Conservation (phyloP, 2,329 filamentous ascomycete genomes). For the Nannizziopsis arthrosporioides region DNA sequence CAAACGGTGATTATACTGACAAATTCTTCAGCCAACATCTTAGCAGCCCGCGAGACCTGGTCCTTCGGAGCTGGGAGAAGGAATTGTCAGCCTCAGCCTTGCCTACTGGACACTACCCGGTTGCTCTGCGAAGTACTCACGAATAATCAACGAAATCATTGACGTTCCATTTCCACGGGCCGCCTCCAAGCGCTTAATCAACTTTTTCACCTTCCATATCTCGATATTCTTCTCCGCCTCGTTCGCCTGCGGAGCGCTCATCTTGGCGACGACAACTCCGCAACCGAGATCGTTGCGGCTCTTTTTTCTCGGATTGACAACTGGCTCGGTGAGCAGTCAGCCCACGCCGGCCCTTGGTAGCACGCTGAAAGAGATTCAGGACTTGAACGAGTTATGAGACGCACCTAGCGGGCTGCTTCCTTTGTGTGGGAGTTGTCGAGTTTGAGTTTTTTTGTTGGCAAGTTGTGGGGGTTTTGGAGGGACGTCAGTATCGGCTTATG, state of each 20-base stretch:
- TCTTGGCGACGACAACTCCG: constrained; percentile 42
- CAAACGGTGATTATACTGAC: constrained; percentile 42
- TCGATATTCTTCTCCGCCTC: constrained; percentile 97
- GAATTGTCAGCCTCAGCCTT: constrained; percentile 2
- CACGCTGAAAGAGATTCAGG: not conserved
- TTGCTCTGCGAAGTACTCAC: constrained; percentile 51
- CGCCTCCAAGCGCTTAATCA: constrained; percentile 96
- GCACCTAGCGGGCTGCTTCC: constrained; percentile 11
- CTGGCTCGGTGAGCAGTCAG: constrained; percentile 11
- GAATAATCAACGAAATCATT: constrained; percentile 99
- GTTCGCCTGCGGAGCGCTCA: constrained; percentile 69
- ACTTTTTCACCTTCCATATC: constrained; percentile 93
- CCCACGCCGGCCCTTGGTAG: constrained; percentile 6
- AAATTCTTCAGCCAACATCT: constrained; percentile 99
- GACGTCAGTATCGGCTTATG: constrained; percentile 9
- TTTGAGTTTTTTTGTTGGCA: constrained; percentile 15
- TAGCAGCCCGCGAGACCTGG: constrained; percentile 87
- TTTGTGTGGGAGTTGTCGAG: constrained; percentile 9
- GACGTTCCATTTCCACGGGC: constrained; percentile 96
- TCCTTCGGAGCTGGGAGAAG: constrained; percentile 70
- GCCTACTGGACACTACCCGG: not conserved
- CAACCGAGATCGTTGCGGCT: constrained; percentile 5
- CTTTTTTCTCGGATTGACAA: constrained; percentile 6
- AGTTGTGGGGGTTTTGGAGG: constrained; percentile 10
- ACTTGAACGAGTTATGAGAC: constrained; percentile 1